These are phyloP conservation scores for Pulveroboletus ravenelii DNA, from an alignment of 768 basidiomycete genomes.

Conservation along the genomic window DNA sequence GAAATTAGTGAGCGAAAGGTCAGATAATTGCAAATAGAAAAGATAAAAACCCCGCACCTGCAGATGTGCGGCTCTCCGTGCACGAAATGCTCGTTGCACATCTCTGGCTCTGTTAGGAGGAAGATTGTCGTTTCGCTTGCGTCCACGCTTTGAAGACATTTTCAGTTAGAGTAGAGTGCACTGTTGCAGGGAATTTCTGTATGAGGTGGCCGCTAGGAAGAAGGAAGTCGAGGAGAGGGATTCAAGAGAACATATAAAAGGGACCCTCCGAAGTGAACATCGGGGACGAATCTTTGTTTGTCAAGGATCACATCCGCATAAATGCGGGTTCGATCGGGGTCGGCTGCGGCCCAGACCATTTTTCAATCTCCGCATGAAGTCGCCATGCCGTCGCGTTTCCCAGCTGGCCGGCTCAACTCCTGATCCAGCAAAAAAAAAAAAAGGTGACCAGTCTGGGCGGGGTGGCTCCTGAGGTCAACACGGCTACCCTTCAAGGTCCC, in stretches of 20 bases:
- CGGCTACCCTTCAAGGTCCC: conserved; percentile 3
- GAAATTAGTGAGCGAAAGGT: conserved; percentile 29
- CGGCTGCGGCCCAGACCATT: conserved; percentile 34
- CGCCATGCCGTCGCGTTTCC: conserved; percentile 21
- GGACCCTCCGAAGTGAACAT: conserved; percentile 32
- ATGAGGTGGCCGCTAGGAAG: conserved; percentile 30
- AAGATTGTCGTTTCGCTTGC: conserved; percentile 66
- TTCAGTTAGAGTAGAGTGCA: conserved; percentile 10
- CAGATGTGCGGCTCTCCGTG: conserved; percentile 82
- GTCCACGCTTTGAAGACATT: conserved; percentile 85
- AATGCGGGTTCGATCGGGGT: conserved; percentile 36
- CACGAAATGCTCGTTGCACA: conserved; percentile 86
- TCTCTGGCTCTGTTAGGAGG: conserved; percentile 74
- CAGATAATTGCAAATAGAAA: conserved; percentile 38
- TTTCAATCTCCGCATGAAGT: conserved; percentile 33
- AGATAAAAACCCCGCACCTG: conserved; percentile 47
- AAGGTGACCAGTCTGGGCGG: background rate
- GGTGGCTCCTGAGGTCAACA: background rate
- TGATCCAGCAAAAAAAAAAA: conserved; percentile 5
- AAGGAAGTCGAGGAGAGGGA: conserved; percentile 30
- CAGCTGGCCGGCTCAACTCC: conserved; percentile 11
- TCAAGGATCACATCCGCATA: conserved; percentile 30
- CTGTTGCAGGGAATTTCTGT: conserved; percentile 11
- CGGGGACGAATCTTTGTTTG: conserved; percentile 35
- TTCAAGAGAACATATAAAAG: conserved; percentile 38